Evolutionary conservation across 345 rosid species (phyloP).

Genomic region (Arabis hirsuta): DNA sequence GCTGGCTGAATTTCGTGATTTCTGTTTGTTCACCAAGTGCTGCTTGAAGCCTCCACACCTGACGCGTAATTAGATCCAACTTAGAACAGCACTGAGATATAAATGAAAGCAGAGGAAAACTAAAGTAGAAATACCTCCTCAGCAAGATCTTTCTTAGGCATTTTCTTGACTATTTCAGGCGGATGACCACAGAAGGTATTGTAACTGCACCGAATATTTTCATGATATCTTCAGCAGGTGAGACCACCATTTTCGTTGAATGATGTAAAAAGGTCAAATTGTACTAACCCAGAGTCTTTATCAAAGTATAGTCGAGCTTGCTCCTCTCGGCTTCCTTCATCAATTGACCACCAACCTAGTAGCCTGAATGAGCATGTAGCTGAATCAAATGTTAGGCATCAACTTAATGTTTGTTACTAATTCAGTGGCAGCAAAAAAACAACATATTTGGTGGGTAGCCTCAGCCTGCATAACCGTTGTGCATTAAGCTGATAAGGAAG

Average conservation of each 20-base stretch:
- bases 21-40: slow-evolving; percentile 97
- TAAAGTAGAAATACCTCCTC: slow-evolving; percentile 68
- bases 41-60: slow-evolving; percentile 99
- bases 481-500: slow-evolving; percentile 31
- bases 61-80: slow-evolving; percentile 1
- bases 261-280: slow-evolving; percentile 5
- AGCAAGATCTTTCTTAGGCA: slow-evolving; percentile 94
- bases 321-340: slow-evolving; percentile 87
- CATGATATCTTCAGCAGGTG: slow-evolving; percentile 25
- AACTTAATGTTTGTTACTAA: slow-evolving; percentile 8
- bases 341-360: slow-evolving; percentile 98
- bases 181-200: slow-evolving; percentile 93
- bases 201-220: slow-evolving; percentile 57
- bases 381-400: slow-evolving; percentile 27
- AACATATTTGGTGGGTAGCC: neutral
- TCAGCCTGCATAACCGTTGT: neutral
- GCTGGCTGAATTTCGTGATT: slow-evolving; percentile 86
- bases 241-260: slow-evolving; percentile 10
- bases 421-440: neutral
- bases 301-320: slow-evolving; percentile 80
- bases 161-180: slow-evolving; percentile 93
- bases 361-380: slow-evolving; percentile 55
- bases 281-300: slow-evolving; percentile 67
- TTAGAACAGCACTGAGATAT: neutral
- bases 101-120: neutral